These are phyloP conservation scores for Exutisphaerella laricina DNA, from an alignment of 2,329 filamentous ascomycete species.

Conservation along the genomic window DNA sequence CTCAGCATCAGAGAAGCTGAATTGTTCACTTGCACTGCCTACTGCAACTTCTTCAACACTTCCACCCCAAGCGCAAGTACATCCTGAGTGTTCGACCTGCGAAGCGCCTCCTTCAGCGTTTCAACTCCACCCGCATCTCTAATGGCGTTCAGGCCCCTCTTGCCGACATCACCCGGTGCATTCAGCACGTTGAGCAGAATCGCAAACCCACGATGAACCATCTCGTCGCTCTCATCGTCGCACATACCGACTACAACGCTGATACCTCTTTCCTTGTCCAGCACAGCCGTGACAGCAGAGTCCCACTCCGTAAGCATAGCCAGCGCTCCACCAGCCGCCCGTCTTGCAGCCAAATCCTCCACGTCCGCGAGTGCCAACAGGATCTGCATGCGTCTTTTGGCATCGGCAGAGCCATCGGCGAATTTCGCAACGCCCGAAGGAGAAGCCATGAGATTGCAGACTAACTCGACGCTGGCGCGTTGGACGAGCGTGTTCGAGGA, in stretches of 20 bases:
- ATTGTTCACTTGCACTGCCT: too few relatives aligned
- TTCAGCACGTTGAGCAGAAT: slow-evolving; percentile 58
- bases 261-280: slow-evolving; percentile 65
- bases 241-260: slow-evolving; percentile 77
- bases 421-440: slow-evolving; percentile 64
- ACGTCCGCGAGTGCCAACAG: slow-evolving; percentile 82
- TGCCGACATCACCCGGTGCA: slow-evolving; percentile 60
- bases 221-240: slow-evolving; percentile 59
- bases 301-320: slow-evolving; percentile 79
- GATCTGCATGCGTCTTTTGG: slow-evolving; percentile 71
- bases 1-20: too few relatives aligned
- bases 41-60: slow-evolving; percentile 10
- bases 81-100: slow-evolving; percentile 61
- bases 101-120: slow-evolving; percentile 62
- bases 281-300: slow-evolving; percentile 62
- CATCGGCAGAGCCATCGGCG: slow-evolving; percentile 60
- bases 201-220: slow-evolving; percentile 68
- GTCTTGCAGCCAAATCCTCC: slow-evolving; percentile 71
- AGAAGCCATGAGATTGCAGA: slow-evolving; percentile 80
- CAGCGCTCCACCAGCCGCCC: slow-evolving; percentile 80
- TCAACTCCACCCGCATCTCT: slow-evolving; percentile 59
- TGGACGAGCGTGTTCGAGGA: slow-evolving; percentile 69
- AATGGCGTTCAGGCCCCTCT: slow-evolving; percentile 55
- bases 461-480: slow-evolving; percentile 77
- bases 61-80: slow-evolving; percentile 46